Conservation (phyloP, 2,329 filamentous ascomycete genomes). For the Rutstroemia sp. region DNA sequence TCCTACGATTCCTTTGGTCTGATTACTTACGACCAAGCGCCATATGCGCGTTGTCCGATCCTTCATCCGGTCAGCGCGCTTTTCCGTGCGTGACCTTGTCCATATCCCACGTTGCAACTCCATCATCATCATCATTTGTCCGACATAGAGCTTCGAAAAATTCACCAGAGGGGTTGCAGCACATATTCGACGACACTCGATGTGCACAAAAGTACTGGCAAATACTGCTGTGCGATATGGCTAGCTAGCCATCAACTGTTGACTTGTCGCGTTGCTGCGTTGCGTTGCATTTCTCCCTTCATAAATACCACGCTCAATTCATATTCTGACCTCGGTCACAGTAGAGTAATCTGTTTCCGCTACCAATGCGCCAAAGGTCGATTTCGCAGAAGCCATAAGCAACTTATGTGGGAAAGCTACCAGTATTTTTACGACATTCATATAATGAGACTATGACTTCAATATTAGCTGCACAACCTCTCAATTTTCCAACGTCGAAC, state of each 20-base stretch:
- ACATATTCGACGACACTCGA: conserved; percentile 6
- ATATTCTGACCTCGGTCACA: conserved; percentile 9
- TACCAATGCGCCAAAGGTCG: conserved; percentile 6
- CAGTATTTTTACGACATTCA: not conserved
- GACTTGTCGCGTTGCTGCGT: not conserved
- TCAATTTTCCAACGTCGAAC: conserved; percentile 20
- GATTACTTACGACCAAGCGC: conserved; percentile 1
- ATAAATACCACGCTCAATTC: not conserved
- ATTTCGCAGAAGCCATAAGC: not conserved
- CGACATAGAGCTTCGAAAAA: not conserved
- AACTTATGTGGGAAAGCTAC: not conserved
- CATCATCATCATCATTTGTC: conserved; percentile 5
- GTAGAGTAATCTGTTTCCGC: conserved; percentile 4
- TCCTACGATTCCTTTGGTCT: not conserved
- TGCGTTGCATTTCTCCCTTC: not conserved
- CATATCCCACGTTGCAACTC: conserved; percentile 8
- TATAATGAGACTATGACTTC: conserved; percentile 28
- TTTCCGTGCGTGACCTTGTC: conserved; percentile 7
- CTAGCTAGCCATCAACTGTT: not conserved
- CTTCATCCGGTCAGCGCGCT: not conserved
- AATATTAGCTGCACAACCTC: conserved; percentile 24
- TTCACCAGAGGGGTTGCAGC: conserved; percentile 5
- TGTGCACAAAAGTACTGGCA: not conserved
- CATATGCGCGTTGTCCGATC: conserved; percentile 4
- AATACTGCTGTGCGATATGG: conserved; percentile 2